Base-by-base conservation (phyloP, 2,329 filamentous ascomycete species). In the Teratosphaeria epicoccoides region DNA sequence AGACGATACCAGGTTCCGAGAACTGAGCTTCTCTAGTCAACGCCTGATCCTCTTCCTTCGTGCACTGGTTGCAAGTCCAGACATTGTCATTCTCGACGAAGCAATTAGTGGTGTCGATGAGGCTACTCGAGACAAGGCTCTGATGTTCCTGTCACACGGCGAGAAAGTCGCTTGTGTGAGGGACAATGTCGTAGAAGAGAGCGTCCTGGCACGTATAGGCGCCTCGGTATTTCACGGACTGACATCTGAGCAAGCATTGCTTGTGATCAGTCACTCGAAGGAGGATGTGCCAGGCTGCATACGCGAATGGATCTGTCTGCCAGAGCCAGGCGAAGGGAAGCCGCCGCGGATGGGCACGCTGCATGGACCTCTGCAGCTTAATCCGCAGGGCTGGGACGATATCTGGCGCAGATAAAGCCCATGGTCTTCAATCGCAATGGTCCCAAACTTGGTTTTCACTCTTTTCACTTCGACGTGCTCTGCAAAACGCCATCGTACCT, bases 231-330 rank as follows among this genome's bases (percentile, higher is more conserved):
- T 91, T 4, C 64, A 63, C 1, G 88, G 88, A 0, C 69, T 96
- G 51, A 76, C 76, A 1, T 73, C 81, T 0, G 68, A 80, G 22
- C 91, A 97, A 70, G 89, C 89, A 0, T 71, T 98, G 50, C 78
- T 97, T n/a, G 88, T 90, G 57, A 91, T 97, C 54, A 93, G 88
- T 55, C 93, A 98, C 70, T 77, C 91, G 55, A 83, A 83, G 56
- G 89, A 95, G 61, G 93, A 98, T 68, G 86, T 97, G 9, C 93
- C 93, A 0, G 83, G 84, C 47, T 84, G 83, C 58, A 79, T 96
- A 23, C 73, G 88, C 46, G 82, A 94, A 65, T 97, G 87, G 85
- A 75, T 97, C 48, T 90, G 87, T 66, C 73, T 96, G 25, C 89
- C 91, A 1, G 85, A 90, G 68, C 77, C 84, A 3, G 85, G 84